A percentile compares a stretch with the other conserved stretches of the same genome.
These are phyloP conservation scores for Candida maesae DNA, from an alignment of 805 yeast genomes.

Conservation along the genomic window DNA sequence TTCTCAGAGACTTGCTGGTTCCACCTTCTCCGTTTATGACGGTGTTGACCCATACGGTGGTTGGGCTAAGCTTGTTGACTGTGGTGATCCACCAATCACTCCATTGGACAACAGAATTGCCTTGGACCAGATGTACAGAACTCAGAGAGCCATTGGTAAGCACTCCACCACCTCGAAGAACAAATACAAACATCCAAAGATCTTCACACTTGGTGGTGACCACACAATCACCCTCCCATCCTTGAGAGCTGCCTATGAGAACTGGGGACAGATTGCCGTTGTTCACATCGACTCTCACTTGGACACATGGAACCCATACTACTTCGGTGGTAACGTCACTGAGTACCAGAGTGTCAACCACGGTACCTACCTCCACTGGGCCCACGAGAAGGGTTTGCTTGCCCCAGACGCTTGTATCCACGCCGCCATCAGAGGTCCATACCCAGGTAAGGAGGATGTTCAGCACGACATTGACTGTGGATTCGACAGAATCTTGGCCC, in stretches of 20 bases:
- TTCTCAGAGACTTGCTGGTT: slow-evolving; percentile 39
- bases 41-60: slow-evolving; percentile 52
- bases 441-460: slow-evolving; percentile 34
- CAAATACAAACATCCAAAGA: slow-evolving; percentile 31
- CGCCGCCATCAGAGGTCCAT: slow-evolving; percentile 66
- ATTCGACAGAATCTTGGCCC: slow-evolving; percentile 42
- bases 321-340: slow-evolving; percentile 59
- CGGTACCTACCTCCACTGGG: slow-evolving; percentile 69
- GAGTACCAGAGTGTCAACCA: slow-evolving; percentile 59
- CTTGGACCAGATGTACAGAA: slow-evolving; percentile 52
- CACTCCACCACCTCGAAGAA: slow-evolving; percentile 31
- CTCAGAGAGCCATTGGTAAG: slow-evolving; percentile 41
- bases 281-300: slow-evolving; percentile 62
- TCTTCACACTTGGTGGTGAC: slow-evolving; percentile 53
- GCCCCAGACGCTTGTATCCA: slow-evolving; percentile 48
- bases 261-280: slow-evolving; percentile 43
- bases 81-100: slow-evolving; percentile 60
- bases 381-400: slow-evolving; percentile 62
- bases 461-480: slow-evolving; percentile 48
- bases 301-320: slow-evolving; percentile 66
- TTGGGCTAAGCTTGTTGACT: slow-evolving; percentile 50
- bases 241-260: slow-evolving; percentile 43
- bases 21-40: slow-evolving; percentile 46
- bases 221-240: slow-evolving; percentile 51
- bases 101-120: slow-evolving; percentile 64